Evolutionary conservation across 257 asterid genomes (phyloP).

Genomic region (Linderniella brevidens): DNA sequence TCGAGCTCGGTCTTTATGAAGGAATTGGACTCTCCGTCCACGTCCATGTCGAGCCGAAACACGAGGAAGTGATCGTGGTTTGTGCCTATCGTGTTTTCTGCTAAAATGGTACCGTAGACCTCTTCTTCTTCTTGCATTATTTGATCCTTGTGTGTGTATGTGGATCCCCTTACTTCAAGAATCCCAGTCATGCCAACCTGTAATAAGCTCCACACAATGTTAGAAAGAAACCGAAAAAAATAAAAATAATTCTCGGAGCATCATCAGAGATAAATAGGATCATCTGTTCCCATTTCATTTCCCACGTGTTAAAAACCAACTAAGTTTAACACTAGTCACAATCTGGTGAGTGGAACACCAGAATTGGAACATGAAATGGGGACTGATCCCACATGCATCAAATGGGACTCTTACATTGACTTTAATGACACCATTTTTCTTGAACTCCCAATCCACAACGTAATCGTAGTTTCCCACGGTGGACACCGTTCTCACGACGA

Average conservation of each 20-base stretch:
- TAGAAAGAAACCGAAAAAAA: not conserved
- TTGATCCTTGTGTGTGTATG: conserved; percentile 28
- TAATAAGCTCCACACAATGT: not conserved
- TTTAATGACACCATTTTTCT: conserved; percentile 34
- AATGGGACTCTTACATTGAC: conserved; percentile 42
- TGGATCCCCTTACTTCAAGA: conserved; percentile 38
- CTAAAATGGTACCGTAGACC: conserved; percentile 28
- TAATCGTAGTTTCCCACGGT: conserved; percentile 65
- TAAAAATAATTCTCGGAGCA: not conserved
- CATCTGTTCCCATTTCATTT: too few species aligned
- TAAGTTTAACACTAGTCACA: too few species aligned
- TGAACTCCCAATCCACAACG: conserved; percentile 73
- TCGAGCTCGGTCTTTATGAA: conserved; percentile 25
- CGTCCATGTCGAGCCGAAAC: conserved; percentile 35
- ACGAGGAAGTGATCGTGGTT: conserved; percentile 50
- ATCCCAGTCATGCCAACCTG: conserved; percentile 45
- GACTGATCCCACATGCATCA: too few species aligned
- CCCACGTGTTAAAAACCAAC: too few species aligned
- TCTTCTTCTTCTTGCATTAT: conserved; percentile 29
- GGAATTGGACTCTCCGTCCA: conserved; percentile 41
- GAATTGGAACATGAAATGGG: too few species aligned
- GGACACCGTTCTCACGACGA: conserved; percentile 64
- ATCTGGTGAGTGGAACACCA: too few species aligned
- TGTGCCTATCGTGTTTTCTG: conserved; percentile 36
- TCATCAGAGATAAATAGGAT: too few species aligned